Conservation (phyloP, 805 yeast species). For the Starmerella cellae region DNA sequence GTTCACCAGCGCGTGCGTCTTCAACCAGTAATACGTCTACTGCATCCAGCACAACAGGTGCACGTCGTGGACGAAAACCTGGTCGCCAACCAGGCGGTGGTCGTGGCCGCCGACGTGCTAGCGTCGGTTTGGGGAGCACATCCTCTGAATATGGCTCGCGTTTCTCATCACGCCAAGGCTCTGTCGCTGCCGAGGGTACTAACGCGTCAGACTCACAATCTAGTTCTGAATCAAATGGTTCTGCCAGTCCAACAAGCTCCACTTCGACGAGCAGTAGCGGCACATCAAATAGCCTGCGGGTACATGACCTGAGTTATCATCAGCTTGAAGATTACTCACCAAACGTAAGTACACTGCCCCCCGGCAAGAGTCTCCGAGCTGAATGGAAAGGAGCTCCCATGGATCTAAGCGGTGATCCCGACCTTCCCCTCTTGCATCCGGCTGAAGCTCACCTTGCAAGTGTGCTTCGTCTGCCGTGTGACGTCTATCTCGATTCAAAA, state of each 20-base stretch:
- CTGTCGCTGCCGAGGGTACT: not conserved
- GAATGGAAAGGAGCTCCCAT: slow-evolving; percentile 99
- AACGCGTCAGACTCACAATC: not conserved
- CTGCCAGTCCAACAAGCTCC: not conserved
- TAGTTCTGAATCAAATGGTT: not conserved
- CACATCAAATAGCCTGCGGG: slow-evolving; percentile 21
- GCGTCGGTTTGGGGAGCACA: not conserved
- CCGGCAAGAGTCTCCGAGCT: slow-evolving; percentile 59
- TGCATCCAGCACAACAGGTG: not conserved
- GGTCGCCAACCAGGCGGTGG: not conserved
- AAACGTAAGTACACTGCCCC: slow-evolving; percentile 47
- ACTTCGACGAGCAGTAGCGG: not conserved
- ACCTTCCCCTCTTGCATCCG: slow-evolving; percentile 63
- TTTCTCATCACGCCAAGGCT: not conserved
- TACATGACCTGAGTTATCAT: slow-evolving; percentile 29
- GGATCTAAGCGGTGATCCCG: slow-evolving; percentile 73
- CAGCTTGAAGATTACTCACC: slow-evolving; percentile 75
- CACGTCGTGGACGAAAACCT: not conserved
- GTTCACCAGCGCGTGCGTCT: not conserved
- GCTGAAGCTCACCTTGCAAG: slow-evolving; percentile 82
- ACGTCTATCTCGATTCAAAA: slow-evolving; percentile 62
- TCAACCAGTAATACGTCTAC: not conserved
- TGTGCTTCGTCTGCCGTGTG: slow-evolving; percentile 76
- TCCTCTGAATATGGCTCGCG: not conserved
- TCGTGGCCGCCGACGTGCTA: not conserved